Percentiles rank a stretch among this genome's conserved stretches.
Conservation (phyloP, 306 rosid species). For the Rubus idaeus region DNA sequence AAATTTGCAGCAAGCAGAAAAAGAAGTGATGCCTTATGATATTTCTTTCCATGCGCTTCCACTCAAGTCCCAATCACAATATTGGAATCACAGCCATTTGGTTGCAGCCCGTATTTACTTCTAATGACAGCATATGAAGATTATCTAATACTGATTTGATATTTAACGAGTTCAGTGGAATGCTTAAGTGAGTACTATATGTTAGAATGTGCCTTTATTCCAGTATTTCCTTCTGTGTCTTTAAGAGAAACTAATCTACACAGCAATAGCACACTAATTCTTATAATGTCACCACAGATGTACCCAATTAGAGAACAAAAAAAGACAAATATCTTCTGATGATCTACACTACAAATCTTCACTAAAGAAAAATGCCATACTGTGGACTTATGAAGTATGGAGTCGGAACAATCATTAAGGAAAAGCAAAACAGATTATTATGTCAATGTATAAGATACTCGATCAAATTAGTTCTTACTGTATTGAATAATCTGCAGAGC, state of each 20-base stretch:
- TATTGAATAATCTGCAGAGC: conserved; percentile 76
- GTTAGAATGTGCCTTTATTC: neutral
- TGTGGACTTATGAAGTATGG: neutral
- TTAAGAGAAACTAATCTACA: neutral
- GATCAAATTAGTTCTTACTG: conserved; percentile 51
- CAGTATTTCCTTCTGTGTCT: neutral
- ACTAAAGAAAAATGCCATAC: neutral
- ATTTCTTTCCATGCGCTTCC: neutral
- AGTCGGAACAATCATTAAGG: neutral
- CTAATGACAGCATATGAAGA: neutral
- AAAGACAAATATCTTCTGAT: neutral
- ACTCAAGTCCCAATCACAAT: neutral
- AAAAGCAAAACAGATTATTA: neutral
- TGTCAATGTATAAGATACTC: neutral
- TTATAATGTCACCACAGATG: neutral
- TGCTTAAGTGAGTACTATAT: neutral
- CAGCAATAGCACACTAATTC: neutral
- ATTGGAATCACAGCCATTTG: neutral
- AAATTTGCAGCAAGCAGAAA: neutral
- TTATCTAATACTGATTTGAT: neutral
- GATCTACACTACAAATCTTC: neutral
- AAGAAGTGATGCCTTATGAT: neutral
- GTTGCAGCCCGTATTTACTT: neutral
- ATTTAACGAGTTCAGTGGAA: neutral
- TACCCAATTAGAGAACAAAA: neutral